Base-by-base conservation (phyloP, 306 rosid genomes). In the Abrus pulchellus region DNA sequence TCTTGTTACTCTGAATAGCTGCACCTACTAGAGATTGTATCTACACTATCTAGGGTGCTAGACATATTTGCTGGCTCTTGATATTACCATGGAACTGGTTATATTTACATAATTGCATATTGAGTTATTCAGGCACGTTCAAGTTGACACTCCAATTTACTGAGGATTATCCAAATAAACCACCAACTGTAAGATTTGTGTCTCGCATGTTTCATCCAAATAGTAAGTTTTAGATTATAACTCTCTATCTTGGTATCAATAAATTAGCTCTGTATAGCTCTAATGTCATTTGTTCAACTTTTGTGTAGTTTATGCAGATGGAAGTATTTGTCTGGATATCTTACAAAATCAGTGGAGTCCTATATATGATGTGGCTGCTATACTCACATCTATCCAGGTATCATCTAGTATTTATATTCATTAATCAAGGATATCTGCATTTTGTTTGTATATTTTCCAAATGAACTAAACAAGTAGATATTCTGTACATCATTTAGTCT, bases 201-300 rank as follows among this genome's bases (percentile, higher is more conserved):
- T 91, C 95, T 71, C 87, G 95, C 53, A 91, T 91, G 95, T 91
- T 91, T 75, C 95, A 91, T 74, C 95, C 95, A 36, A 91, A 91
- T 55, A 91, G 95, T 91, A 87, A 91, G 95, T 84, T 78, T 61
- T 41, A 7, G 11, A 6, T 60, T 30, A 14, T 43, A 50, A 20
- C 32, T 32, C 28, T 78, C 49, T 54, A 9, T 30, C 32, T 75
- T 48, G 47, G 33, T 72, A 50, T 61, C n/a, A 38, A 66, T 78
- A 44, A 47, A 61, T 56, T 45, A 44, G 44, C 40, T 11, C 0
- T 61, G 9, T 47, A 20, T 20, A 29, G 76, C 20, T 52, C 61
- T 82, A 28, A 82, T 59, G 5, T 45, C 47, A 59, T 50, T 68
- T 76, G 62, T 57, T 55, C 60, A 5, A 49, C n/a, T 66, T 36